Conservation (phyloP, 192 early-diverging fungal species). For the Backusella westeae region DNA sequence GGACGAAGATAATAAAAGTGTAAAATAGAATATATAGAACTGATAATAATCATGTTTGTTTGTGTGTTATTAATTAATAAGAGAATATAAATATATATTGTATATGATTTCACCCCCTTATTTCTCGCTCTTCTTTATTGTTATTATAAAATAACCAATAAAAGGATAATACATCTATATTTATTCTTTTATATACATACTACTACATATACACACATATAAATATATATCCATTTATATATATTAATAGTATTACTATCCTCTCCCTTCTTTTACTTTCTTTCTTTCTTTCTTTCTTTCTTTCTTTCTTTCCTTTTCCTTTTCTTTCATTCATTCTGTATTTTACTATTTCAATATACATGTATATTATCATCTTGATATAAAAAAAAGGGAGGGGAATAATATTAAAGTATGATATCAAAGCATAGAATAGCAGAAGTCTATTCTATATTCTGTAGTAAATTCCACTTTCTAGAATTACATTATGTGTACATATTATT, state of each 20-base stretch:
- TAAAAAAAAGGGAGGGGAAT: too few species aligned
- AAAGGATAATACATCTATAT: slow-evolving; percentile 5
- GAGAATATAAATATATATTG: neutral
- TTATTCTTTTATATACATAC: neutral
- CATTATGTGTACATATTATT: slow-evolving; percentile 30
- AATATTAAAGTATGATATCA: neutral
- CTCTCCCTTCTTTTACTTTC: neutral
- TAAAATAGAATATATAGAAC: neutral
- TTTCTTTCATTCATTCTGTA: neutral
- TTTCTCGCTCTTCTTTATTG: neutral
- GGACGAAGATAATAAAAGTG: neutral
- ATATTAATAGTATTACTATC: neutral
- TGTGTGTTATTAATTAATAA: neutral
- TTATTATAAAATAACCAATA: neutral
- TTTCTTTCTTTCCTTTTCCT: neutral
- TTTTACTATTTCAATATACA: neutral
- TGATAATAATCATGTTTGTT: neutral
- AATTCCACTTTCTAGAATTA: slow-evolving; percentile 31
- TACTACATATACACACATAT: neutral
- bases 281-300: neutral
- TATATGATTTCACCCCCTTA: neutral
- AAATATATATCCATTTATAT: neutral
- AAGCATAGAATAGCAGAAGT: neutral
- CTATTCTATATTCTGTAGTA: slow-evolving; percentile 6
- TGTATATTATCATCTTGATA: neutral